Percentiles rank a stretch among this genome's conserved stretches.
phyloP scores from a whole-genome alignment of 2,329 filamentous ascomycete species.

The Cucurbitaria berberidis region DNA sequence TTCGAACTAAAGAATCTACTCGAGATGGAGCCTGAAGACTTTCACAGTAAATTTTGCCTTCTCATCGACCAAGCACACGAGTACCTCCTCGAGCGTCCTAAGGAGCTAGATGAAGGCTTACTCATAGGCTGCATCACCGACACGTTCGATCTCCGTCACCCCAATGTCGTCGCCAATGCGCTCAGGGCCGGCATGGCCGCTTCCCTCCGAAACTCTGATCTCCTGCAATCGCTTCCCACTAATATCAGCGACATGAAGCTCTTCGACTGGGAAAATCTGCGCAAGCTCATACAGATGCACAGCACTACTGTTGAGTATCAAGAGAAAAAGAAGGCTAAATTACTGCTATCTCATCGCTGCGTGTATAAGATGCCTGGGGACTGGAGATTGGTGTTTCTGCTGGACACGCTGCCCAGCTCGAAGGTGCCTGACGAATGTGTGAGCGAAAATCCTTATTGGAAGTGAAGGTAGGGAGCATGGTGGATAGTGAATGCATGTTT shows the following conservation, averaged over 20 bases:
- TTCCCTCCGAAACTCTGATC: not conserved
- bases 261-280: conserved; percentile 15
- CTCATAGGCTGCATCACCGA: not conserved
- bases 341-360: conserved; percentile 8
- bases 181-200: not conserved
- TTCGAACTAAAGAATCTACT: conserved; percentile 6
- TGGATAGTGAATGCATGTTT: too few species aligned
- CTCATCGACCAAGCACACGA: not conserved
- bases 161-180: conserved; percentile 2
- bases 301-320: not conserved
- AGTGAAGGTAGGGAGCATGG: not conserved
- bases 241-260: conserved; percentile 4
- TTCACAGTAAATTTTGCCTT: not conserved
- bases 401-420: conserved; percentile 6
- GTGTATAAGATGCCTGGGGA: conserved; percentile 13
- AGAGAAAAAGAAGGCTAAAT: conserved; percentile 12
- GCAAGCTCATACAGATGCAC: conserved; percentile 11
- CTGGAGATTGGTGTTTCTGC: conserved; percentile 16
- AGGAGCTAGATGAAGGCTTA: conserved; percentile 7
- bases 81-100: conserved; percentile 6
- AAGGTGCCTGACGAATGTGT: conserved; percentile 1
- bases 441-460: conserved; percentile 13
- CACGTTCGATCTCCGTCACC: conserved; percentile 12
- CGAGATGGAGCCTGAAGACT: not conserved
- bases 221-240: conserved; percentile 4